phyloP scores from a whole-genome alignment of 2,329 filamentous ascomycete species.

The Thielaviopsis euricoi region DNA sequence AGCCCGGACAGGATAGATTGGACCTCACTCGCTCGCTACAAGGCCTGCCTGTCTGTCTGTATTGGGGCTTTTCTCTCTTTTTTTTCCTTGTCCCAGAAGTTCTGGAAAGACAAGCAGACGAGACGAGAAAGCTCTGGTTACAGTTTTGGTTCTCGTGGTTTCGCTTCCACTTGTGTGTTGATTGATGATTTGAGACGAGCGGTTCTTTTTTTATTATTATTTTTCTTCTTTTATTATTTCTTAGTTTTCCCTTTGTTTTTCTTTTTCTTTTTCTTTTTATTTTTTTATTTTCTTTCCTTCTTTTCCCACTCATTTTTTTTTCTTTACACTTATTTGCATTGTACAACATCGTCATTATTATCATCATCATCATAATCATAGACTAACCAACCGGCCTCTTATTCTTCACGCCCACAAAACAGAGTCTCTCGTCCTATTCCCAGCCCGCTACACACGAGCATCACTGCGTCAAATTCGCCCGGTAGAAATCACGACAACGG shows the following conservation, averaged over 20 bases:
- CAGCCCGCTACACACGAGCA: slow-evolving; percentile 10
- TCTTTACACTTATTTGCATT: neutral
- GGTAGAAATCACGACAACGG: slow-evolving; percentile 5
- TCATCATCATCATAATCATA: neutral
- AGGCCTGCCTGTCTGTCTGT: too few relatives aligned
- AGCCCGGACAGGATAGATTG: too few relatives aligned
- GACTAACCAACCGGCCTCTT: neutral
- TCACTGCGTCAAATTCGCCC: neutral
- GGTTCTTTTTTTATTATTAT: neutral
- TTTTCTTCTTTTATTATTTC: slow-evolving; percentile 1
- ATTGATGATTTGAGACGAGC: neutral
- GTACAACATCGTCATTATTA: neutral
- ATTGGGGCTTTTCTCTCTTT: too few relatives aligned
- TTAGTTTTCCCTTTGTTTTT: neutral
- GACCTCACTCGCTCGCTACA: too few relatives aligned
- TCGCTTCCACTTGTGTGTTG: neutral
- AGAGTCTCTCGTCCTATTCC: slow-evolving; percentile 6
- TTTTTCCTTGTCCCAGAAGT: too few relatives aligned
- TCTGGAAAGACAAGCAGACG: too few relatives aligned
- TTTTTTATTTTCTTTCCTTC: neutral
- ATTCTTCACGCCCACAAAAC: neutral
- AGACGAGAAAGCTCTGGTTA: too few relatives aligned
- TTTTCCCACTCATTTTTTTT: neutral
- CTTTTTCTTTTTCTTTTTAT: neutral
- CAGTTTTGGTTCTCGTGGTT: neutral